Conservation (phyloP, 192 early-diverging fungal species). For the Jimgerdemannia lactiflua region DNA sequence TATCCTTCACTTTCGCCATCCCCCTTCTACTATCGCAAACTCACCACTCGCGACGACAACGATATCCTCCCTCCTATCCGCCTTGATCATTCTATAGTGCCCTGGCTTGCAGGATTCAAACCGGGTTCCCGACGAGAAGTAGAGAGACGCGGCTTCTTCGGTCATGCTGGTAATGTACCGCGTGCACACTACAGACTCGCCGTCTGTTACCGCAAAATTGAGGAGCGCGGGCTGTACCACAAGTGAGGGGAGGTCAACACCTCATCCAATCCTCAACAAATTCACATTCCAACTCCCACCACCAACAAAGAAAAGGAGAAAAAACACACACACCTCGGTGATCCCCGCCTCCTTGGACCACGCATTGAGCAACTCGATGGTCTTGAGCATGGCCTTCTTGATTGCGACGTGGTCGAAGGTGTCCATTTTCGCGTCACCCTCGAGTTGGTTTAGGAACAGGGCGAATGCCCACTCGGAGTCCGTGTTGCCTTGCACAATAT, state of each 20-base stretch:
- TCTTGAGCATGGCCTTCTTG: constrained; percentile 70
- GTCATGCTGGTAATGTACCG: constrained; percentile 68
- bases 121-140: constrained; percentile 76
- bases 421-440: constrained; percentile 30
- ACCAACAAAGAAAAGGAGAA: neutral
- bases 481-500: constrained; percentile 72
- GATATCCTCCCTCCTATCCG: constrained; percentile 74
- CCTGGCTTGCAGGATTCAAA: constrained; percentile 65
- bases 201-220: constrained; percentile 85
- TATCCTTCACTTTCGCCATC: neutral
- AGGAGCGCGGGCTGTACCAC: constrained; percentile 56
- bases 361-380: constrained; percentile 68
- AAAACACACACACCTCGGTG: constrained; percentile 24
- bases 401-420: constrained; percentile 60
- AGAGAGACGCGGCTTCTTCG: constrained; percentile 69
- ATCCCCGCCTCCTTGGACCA: constrained; percentile 67
- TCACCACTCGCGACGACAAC: constrained; percentile 67
- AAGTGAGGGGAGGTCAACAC: neutral
- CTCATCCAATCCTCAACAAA: too few relatives aligned
- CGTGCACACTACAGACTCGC: constrained; percentile 71
- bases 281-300: too few relatives aligned
- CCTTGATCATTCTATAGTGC: constrained; percentile 70
- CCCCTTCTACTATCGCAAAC: neutral
- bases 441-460: constrained; percentile 64
- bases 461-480: constrained; percentile 84